phyloP scores from a whole-genome alignment of 331 rosid genomes.

The Malus hybrid region DNA sequence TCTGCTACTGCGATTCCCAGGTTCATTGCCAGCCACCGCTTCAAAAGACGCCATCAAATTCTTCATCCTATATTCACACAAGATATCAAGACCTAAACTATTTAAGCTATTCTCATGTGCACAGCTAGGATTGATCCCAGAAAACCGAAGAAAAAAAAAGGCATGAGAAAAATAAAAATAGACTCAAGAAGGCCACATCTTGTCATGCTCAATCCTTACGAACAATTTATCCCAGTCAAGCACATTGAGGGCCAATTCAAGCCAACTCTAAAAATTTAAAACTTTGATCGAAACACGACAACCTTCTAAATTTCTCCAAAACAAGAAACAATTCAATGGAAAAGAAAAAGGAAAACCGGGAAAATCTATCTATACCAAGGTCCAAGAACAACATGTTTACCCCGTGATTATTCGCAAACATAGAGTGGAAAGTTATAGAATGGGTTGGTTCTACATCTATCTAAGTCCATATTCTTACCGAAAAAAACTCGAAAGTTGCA shows the following conservation, averaged over 20 bases:
- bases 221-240: not conserved
- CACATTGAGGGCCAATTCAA: not conserved
- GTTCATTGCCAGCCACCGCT: conserved; percentile 41
- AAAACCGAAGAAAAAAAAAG: not conserved
- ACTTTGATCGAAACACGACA: not conserved
- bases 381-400: not conserved
- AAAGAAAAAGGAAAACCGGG: not conserved
- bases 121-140: not conserved
- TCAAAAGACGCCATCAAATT: conserved; percentile 9
- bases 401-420: not conserved
- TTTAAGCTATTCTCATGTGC: not conserved
- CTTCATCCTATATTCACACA: too few species aligned
- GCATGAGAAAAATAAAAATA: not conserved
- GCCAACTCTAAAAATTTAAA: not conserved
- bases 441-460: not conserved
- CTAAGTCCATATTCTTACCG: not conserved
- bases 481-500: not conserved
- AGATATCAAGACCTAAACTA: too few species aligned
- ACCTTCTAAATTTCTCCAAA: not conserved
- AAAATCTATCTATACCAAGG: not conserved
- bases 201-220: not conserved
- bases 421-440: not conserved
- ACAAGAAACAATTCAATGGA: not conserved
- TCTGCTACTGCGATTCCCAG: conserved; percentile 3
- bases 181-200: not conserved